Evolutionary conservation across 345 rosid genomes (phyloP).

Genomic region (Citrus sp.): DNA sequence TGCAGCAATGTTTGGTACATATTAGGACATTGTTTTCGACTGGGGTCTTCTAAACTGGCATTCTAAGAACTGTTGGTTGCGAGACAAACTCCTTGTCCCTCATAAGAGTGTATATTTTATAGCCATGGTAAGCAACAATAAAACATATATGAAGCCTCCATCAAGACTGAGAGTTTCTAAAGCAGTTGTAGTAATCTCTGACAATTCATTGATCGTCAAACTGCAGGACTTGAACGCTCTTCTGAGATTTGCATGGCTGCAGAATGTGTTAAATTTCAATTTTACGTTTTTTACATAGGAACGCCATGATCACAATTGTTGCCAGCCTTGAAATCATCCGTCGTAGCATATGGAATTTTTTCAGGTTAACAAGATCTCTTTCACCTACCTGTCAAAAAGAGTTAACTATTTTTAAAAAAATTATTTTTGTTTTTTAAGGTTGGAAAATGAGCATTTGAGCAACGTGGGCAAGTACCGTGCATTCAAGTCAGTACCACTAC

Average conservation of each 20-base stretch:
- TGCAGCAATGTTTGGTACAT: conserved; percentile 49
- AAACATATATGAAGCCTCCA: neutral
- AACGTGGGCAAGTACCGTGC: conserved; percentile 69
- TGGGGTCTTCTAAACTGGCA: conserved; percentile 65
- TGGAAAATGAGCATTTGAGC: conserved; percentile 78
- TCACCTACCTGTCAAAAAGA: neutral
- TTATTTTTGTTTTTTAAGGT: conserved; percentile 20
- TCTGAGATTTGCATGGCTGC: conserved; percentile 69
- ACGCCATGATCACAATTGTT: conserved; percentile 42
- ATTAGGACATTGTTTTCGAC: conserved; percentile 67
- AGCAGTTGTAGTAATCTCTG: neutral
- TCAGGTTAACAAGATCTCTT: conserved; percentile 32
- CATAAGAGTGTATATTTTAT: conserved; percentile 41
- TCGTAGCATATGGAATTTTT: conserved; percentile 78
- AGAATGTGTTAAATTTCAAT: conserved; percentile 44
- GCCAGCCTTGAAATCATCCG: conserved; percentile 71
- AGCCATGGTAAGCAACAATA: conserved; percentile 46
- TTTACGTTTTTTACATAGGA: conserved; percentile 28
- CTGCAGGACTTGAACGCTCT: conserved; percentile 45
- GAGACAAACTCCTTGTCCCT: conserved; percentile 66
- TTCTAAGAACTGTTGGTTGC: conserved; percentile 54
- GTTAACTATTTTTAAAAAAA: neutral
- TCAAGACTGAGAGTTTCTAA: neutral
- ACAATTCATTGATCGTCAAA: neutral
- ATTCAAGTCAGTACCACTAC: conserved; percentile 74